These are phyloP conservation scores for Ramichloridium luteum DNA, from an alignment of 2,329 filamentous ascomycete genomes.

Conservation along the genomic window DNA sequence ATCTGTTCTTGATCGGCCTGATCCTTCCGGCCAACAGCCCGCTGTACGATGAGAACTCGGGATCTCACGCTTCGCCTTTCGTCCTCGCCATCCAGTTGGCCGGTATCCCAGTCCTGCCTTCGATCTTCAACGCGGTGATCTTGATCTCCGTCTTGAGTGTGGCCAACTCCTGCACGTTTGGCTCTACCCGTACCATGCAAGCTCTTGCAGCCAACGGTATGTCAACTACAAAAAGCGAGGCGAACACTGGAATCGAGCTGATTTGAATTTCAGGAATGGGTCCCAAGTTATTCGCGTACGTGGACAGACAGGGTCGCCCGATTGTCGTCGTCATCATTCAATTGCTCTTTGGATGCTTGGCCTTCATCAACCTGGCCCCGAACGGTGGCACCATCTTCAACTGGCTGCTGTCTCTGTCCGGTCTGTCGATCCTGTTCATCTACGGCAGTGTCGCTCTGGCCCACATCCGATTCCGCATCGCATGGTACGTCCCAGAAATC, in stretches of 20 bases:
- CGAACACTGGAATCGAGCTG: no score
- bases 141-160: constrained; percentile 50
- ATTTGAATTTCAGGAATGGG: constrained; percentile 47
- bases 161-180: constrained; percentile 46
- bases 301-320: constrained; percentile 73
- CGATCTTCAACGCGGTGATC: constrained; percentile 65
- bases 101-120: constrained; percentile 54
- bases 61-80: constrained; percentile 40
- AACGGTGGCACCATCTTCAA: constrained; percentile 52
- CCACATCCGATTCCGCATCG: constrained; percentile 77
- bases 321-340: constrained; percentile 58
- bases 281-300: constrained; percentile 63
- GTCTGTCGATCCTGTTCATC: constrained; percentile 61
- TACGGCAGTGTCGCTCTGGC: constrained; percentile 73
- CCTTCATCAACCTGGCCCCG: constrained; percentile 55
- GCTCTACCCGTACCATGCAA: constrained; percentile 45
- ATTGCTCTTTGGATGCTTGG: constrained; percentile 56
- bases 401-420: constrained; percentile 66
- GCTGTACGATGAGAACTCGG: constrained; percentile 35
- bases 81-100: constrained; percentile 61
- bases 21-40: constrained; percentile 26
- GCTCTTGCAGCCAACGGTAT: constrained; percentile 32
- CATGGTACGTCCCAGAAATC: constrained; percentile 35
- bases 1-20: constrained; percentile 19
- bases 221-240: not conserved